These are phyloP conservation scores for Earliella scabrosa DNA, from an alignment of 1,284 basidiomycete genomes.

Conservation along the genomic window DNA sequence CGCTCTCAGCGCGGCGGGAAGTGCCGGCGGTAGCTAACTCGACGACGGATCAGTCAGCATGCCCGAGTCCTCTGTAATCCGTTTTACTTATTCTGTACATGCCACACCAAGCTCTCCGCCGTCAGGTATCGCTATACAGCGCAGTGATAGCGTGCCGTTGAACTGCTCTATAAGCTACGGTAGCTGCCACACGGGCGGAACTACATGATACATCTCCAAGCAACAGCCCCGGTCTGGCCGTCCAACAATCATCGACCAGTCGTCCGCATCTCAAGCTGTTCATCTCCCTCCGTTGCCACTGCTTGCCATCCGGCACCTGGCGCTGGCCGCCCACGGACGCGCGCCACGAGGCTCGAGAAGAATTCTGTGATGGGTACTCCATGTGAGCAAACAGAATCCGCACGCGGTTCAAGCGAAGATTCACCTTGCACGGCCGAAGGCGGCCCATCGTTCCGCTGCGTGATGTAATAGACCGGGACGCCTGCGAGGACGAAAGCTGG, in stretches of 20 bases:
- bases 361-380: slow-evolving; percentile 39
- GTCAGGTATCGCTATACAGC: too few species aligned
- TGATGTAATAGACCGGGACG: slow-evolving; percentile 86
- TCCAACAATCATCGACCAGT: slow-evolving; percentile 15
- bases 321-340: slow-evolving; percentile 53
- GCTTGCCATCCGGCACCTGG: slow-evolving; percentile 72
- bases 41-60: not conserved
- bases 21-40: slow-evolving; percentile 21
- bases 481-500: slow-evolving; percentile 75
- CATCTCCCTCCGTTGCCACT: slow-evolving; percentile 74
- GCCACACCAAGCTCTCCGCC: not conserved
- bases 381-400: slow-evolving; percentile 8
- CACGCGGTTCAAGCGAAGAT: not conserved
- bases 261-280: slow-evolving; percentile 63
- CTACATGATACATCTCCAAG: not conserved
- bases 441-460: slow-evolving; percentile 53
- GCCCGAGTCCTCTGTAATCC: not conserved
- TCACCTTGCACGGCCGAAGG: slow-evolving; percentile 39
- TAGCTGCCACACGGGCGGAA: not conserved
- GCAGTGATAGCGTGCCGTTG: not conserved
- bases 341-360: slow-evolving; percentile 45
- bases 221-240: not conserved
- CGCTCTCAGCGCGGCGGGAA: slow-evolving; percentile 7
- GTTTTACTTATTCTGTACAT: not conserved
- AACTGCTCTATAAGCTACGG: not conserved